Evolutionary conservation across 768 basidiomycete species (phyloP).

Genomic region (Rhizopogon salebrosus): DNA sequence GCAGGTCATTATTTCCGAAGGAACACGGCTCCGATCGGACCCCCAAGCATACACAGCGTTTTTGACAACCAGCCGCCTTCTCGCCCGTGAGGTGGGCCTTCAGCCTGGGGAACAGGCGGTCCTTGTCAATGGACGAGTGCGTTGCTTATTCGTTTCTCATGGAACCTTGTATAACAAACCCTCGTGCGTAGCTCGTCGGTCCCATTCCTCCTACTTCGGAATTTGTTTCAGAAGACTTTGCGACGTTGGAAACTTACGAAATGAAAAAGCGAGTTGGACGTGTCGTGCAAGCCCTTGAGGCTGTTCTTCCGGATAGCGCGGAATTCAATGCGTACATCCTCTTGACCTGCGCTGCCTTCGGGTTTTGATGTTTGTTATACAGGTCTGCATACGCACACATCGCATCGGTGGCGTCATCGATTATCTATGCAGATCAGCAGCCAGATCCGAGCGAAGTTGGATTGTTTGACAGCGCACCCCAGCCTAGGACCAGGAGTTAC

Average conservation of each 20-base stretch:
- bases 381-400: conserved; percentile 57
- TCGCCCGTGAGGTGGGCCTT: conserved; percentile 55
- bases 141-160: conserved; percentile 18
- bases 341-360: neutral
- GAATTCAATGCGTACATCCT: conserved; percentile 38
- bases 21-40: conserved; percentile 1
- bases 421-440: conserved; percentile 64
- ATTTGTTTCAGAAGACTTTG: conserved; percentile 71
- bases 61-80: conserved; percentile 37
- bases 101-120: conserved; percentile 57
- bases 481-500: conserved; percentile 59
- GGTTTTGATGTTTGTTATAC: conserved; percentile 1
- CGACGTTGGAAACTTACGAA: conserved; percentile 70
- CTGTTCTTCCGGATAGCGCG: conserved; percentile 36
- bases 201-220: conserved; percentile 50
- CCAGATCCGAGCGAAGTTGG: conserved; percentile 72
- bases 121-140: conserved; percentile 80
- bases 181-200: conserved; percentile 59
- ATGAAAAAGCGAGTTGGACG: conserved; percentile 62
- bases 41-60: conserved; percentile 36
- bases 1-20: conserved; percentile 34
- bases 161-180: neutral
- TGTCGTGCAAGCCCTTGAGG: conserved; percentile 59
- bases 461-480: conserved; percentile 60
- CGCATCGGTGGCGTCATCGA: conserved; percentile 61